A percentile compares a stretch with the other conserved stretches of the same genome.
These are phyloP conservation scores for Sporormia fimetaria DNA, from an alignment of 495 filamentous ascomycete species.

Conservation along the genomic window DNA sequence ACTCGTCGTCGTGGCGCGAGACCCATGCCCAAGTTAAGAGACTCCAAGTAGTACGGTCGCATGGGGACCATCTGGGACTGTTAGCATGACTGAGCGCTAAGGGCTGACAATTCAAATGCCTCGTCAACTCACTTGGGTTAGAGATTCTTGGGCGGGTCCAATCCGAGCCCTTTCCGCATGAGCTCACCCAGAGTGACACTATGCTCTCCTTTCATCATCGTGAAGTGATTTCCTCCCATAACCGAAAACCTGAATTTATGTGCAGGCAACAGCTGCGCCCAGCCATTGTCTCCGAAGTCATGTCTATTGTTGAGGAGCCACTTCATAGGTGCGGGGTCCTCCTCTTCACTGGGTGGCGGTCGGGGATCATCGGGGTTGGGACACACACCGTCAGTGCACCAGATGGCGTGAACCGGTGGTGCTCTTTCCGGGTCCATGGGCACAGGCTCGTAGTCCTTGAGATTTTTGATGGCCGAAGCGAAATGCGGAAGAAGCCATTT, in stretches of 20 bases:
- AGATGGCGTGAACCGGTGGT: conserved; percentile 59
- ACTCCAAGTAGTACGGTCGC: too few species aligned
- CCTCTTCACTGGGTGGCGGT: conserved; percentile 33
- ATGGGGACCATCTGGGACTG: too few species aligned
- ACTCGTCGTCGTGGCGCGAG: too few species aligned
- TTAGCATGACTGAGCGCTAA: neutral
- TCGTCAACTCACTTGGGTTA: conserved; percentile 2
- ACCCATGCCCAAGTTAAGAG: too few species aligned
- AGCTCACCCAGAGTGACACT: conserved; percentile 28
- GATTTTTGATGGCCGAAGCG: conserved; percentile 57
- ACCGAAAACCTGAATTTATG: conserved; percentile 50
- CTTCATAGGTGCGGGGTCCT: conserved; percentile 60
- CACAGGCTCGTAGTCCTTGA: conserved; percentile 58
- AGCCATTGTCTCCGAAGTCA: conserved; percentile 67
- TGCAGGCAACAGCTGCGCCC: conserved; percentile 61
- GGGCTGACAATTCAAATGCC: neutral
- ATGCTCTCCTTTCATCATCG: conserved; percentile 53
- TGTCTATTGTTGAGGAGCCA: conserved; percentile 71
- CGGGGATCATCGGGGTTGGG: conserved; percentile 55
- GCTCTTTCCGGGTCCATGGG: conserved; percentile 41
- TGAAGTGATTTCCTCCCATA: conserved; percentile 61
- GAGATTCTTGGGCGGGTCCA: too few species aligned
- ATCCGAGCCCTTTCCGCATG: conserved; percentile 24
- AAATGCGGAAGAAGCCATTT: conserved; percentile 81
- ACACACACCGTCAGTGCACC: conserved; percentile 75